Evolutionary conservation across 108 stramenopile genomes (phyloP).

Genomic region (Nannochloropsis gaditana): DNA sequence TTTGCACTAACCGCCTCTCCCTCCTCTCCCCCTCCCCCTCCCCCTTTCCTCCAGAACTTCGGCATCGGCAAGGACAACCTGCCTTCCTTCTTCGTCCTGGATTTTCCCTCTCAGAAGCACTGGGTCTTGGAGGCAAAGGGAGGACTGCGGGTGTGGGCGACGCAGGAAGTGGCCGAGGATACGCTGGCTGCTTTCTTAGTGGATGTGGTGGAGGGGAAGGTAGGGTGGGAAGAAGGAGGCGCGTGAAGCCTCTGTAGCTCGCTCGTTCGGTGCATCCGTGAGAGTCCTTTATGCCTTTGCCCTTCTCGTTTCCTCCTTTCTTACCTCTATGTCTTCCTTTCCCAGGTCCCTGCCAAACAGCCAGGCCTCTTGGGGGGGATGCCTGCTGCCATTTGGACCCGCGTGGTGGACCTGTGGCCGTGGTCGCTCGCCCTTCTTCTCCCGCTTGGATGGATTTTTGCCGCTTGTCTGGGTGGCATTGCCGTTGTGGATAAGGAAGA

Average conservation of each 20-base stretch:
- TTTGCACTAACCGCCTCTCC: neutral
- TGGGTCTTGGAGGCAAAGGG: neutral
- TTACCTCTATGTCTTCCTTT: neutral
- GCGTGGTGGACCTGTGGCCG: neutral
- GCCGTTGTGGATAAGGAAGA: neutral
- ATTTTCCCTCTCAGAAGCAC: neutral
- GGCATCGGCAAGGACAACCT: neutral
- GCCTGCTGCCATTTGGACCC: neutral
- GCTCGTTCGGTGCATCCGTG: neutral
- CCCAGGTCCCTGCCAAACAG: neutral
- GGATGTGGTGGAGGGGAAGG: conserved; percentile 10
- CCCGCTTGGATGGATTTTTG: neutral
- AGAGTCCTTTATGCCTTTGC: neutral
- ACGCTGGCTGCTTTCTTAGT: neutral
- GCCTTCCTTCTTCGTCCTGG: neutral
- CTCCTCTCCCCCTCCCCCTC: neutral
- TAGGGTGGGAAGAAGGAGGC: neutral
- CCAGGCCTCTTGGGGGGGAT: neutral
- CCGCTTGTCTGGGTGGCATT: neutral
- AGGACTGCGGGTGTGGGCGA: neutral
- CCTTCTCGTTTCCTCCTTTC: neutral
- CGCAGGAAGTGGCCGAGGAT: neutral
- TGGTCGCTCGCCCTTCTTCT: neutral
- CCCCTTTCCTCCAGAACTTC: neutral
- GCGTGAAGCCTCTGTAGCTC: neutral